These are phyloP conservation scores for Chlorella vulgaris DNA, from an alignment of 139 green algal genomes.

Conservation along the genomic window DNA sequence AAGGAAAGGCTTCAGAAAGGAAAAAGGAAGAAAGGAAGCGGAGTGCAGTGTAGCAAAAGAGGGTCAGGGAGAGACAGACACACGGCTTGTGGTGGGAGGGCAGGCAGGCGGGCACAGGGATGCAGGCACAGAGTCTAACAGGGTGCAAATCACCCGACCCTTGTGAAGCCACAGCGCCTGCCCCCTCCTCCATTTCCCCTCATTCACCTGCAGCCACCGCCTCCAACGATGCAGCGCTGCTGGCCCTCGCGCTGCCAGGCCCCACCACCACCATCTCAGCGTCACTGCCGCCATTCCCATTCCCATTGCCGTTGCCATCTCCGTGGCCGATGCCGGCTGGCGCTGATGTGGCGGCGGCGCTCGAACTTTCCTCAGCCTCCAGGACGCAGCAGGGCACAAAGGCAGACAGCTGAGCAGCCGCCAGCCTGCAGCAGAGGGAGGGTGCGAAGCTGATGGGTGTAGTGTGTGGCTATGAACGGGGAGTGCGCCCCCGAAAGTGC, in stretches of 20 bases:
- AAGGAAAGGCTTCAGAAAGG: background rate
- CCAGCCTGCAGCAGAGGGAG: background rate
- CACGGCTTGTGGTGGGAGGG: too few species aligned
- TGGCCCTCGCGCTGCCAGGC: background rate
- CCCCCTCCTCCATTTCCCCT: background rate
- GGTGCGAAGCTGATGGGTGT: too few species aligned
- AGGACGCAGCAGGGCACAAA: slow-evolving; percentile 42
- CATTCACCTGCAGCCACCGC: slow-evolving; percentile 1
- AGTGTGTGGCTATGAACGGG: too few species aligned
- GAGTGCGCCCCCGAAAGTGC: too few species aligned
- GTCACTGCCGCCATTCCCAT: slow-evolving; percentile 21
- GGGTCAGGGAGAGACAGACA: too few species aligned
- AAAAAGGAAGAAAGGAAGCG: background rate
- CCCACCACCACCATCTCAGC: slow-evolving; percentile 8
- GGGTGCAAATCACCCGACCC: too few species aligned
- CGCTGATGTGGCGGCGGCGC: background rate
- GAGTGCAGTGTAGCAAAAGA: too few species aligned
- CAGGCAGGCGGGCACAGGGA: too few species aligned
- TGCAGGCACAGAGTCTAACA: too few species aligned
- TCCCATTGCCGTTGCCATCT: slow-evolving; percentile 23
- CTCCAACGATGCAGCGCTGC: slow-evolving; percentile 5
- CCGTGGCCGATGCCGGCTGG: background rate
- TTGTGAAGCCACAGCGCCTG: too few species aligned
- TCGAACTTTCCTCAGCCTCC: background rate
- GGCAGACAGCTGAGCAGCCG: slow-evolving; percentile 33